phyloP scores from a whole-genome alignment of 1,284 basidiomycete genomes.

The Porogramme epimiltina region DNA sequence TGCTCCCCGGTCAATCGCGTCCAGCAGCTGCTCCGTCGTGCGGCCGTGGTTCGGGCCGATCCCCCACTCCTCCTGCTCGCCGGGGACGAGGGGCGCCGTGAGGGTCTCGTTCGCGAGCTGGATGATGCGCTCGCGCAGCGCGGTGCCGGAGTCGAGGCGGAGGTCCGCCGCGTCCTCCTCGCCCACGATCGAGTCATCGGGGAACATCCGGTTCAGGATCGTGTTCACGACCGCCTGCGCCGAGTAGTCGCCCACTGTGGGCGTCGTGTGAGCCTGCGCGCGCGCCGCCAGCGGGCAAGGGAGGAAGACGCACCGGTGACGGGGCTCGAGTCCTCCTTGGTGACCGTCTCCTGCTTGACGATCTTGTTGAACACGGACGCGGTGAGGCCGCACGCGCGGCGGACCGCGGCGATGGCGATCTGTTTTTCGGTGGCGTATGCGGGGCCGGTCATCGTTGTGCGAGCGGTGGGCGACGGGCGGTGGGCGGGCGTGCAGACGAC shows the following conservation, averaged over 20 bases:
- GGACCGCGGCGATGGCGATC: conserved; percentile 88
- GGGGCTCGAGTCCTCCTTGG: conserved; percentile 94
- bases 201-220: conserved; percentile 78
- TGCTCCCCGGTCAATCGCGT: conserved; percentile 87
- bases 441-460: too few relatives aligned
- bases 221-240: conserved; percentile 89
- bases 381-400: conserved; percentile 84
- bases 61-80: conserved; percentile 62
- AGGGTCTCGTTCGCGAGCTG: conserved; percentile 86
- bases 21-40: conserved; percentile 65
- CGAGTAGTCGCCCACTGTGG: conserved; percentile 84
- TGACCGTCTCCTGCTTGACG: conserved; percentile 85
- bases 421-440: conserved; percentile 55
- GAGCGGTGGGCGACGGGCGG: too few relatives aligned
- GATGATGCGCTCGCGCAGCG: conserved; percentile 73
- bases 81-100: conserved; percentile 50
- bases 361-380: conserved; percentile 88
- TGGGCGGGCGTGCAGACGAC: too few relatives aligned
- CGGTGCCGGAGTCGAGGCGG: conserved; percentile 50
- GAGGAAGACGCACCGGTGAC: conserved; percentile 76
- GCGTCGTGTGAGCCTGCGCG: neutral
- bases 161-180: conserved; percentile 93
- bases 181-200: conserved; percentile 87
- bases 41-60: conserved; percentile 58
- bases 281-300: neutral